These are phyloP conservation scores for Pontederia paniculata DNA, from an alignment of 176 grass and related monocot genomes.

Conservation along the genomic window DNA sequence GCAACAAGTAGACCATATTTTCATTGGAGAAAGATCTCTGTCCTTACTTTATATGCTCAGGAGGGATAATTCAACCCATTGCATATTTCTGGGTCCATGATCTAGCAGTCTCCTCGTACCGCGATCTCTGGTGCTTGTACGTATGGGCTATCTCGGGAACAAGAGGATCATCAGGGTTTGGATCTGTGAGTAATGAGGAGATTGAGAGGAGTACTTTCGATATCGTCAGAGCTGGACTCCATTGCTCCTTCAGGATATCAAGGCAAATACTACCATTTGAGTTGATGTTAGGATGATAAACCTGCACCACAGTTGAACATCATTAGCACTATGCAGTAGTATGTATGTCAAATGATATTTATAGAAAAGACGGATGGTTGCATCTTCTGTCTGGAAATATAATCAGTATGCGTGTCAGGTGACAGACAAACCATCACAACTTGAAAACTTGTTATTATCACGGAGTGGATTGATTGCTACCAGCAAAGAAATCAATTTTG, in stretches of 20 bases:
- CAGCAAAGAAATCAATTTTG: too few relatives aligned
- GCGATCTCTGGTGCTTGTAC: conserved; percentile 22
- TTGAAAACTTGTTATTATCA: too few relatives aligned
- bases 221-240: conserved; percentile 34
- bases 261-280: conserved; percentile 31
- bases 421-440: too few relatives aligned
- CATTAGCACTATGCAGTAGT: too few relatives aligned
- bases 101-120: conserved; percentile 27
- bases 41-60: background rate
- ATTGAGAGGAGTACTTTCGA: conserved; percentile 30
- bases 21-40: background rate
- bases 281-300: conserved; percentile 39
- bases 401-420: too few relatives aligned
- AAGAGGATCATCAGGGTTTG: conserved; percentile 28
- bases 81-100: conserved; percentile 37
- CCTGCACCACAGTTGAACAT: conserved; percentile 1
- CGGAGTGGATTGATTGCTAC: too few relatives aligned
- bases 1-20: too few relatives aligned
- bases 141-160: conserved; percentile 31
- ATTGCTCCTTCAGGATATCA: conserved; percentile 32
- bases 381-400: too few relatives aligned
- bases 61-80: background rate
- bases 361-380: too few relatives aligned
- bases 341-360: too few relatives aligned
- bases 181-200: conserved; percentile 24